Evolutionary conservation across 352 stramenopile species (phyloP).

Genomic region (Globisporangium alternatum): DNA sequence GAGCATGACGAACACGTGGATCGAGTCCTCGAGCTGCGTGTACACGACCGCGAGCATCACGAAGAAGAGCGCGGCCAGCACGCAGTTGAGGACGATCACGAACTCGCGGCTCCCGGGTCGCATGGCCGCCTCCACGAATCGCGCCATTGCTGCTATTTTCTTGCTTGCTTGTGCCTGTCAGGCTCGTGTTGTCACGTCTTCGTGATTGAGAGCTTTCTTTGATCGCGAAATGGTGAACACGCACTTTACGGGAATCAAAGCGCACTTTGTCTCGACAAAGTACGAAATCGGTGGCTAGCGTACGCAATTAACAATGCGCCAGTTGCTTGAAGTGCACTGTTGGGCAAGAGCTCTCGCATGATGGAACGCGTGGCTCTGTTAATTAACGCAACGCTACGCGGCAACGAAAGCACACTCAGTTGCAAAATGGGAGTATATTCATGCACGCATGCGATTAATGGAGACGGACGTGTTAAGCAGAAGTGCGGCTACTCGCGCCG

Average conservation of each 20-base stretch:
- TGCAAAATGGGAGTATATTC: neutral
- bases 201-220: neutral
- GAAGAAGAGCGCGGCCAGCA: slow-evolving; percentile 63
- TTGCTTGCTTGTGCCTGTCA: neutral
- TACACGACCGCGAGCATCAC: slow-evolving; percentile 79
- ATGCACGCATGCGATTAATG: slow-evolving; percentile 6
- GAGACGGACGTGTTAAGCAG: neutral
- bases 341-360: neutral
- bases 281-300: neutral
- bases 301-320: neutral
- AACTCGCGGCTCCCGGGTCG: slow-evolving; percentile 74
- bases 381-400: too few species aligned
- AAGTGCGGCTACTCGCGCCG: neutral
- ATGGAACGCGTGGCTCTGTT: neutral
- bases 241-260: neutral
- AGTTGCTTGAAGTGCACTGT: slow-evolving; percentile 4
- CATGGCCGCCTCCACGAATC: slow-evolving; percentile 46
- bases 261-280: neutral
- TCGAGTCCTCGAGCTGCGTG: slow-evolving; percentile 77
- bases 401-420: neutral
- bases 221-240: neutral
- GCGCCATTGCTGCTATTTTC: slow-evolving; percentile 21
- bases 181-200: neutral
- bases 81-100: slow-evolving; percentile 64
- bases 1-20: slow-evolving; percentile 82